These are phyloP conservation scores for Aspergillus floridensis DNA, from an alignment of 2,329 filamentous ascomycete species.

Conservation along the genomic window DNA sequence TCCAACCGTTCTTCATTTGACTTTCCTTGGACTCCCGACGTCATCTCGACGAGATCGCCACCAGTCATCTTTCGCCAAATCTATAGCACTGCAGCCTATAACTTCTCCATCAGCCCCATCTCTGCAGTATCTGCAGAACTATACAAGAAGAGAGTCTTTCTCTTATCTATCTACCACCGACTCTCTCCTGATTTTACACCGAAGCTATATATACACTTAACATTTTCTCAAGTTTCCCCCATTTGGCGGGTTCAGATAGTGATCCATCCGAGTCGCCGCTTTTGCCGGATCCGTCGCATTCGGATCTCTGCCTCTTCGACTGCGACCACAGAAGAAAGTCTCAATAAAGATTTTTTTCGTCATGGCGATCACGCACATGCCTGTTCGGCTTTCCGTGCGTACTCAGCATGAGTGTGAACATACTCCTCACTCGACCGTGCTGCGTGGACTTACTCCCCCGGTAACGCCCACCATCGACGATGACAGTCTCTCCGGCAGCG, in stretches of 20 bases:
- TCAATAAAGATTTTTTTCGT: neutral
- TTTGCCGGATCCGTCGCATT: neutral
- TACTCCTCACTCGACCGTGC: slow-evolving; percentile 12
- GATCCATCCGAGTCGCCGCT: neutral
- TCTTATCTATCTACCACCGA: neutral
- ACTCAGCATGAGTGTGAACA: slow-evolving; percentile 20
- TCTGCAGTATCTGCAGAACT: neutral
- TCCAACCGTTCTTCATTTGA: neutral
- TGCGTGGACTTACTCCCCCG: slow-evolving; percentile 33
- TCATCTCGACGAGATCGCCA: slow-evolving; percentile 14
- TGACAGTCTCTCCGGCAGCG: slow-evolving; percentile 9
- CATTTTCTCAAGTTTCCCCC: neutral
- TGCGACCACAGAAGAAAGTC: neutral
- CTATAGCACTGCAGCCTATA: neutral
- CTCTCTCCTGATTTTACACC: neutral
- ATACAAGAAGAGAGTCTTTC: neutral
- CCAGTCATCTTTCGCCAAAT: slow-evolving; percentile 1
- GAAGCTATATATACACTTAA: neutral
- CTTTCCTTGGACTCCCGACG: slow-evolving; percentile 4
- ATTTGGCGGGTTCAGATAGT: neutral
- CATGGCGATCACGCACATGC: slow-evolving; percentile 18
- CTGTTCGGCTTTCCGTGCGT: slow-evolving; percentile 29
- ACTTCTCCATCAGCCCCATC: slow-evolving; percentile 3
- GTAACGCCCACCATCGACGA: slow-evolving; percentile 33
- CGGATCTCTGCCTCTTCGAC: neutral